These are phyloP conservation scores for Picea sitchensis DNA, from an alignment of 75 land plant genomes.

Conservation along the genomic window DNA sequence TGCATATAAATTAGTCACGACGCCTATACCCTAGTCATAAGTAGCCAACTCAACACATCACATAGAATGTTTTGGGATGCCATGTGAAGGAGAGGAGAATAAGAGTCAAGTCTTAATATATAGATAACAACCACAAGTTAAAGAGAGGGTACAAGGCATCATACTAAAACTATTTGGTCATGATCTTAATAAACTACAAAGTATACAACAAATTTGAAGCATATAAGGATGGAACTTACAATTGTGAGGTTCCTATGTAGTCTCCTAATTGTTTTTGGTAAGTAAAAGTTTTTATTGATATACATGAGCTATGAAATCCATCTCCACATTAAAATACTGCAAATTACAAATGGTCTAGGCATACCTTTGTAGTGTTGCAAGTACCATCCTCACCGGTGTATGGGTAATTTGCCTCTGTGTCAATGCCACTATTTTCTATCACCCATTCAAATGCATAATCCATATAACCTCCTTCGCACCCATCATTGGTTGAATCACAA, in stretches of 20 bases:
- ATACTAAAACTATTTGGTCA: neutral
- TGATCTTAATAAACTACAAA: neutral
- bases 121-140: neutral
- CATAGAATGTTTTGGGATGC: no score
- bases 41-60: no score
- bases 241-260: neutral
- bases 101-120: no score
- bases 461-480: slow-evolving; percentile 75
- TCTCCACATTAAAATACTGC: no score
- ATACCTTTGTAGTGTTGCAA: slow-evolving; percentile 36
- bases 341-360: no score
- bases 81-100: no score
- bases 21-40: no score
- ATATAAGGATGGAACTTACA: neutral
- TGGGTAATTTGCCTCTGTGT: slow-evolving; percentile 53
- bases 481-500: slow-evolving; percentile 53
- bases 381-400: slow-evolving; percentile 39
- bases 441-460: slow-evolving; percentile 69
- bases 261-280: neutral
- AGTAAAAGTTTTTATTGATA: no score
- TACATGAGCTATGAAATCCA: no score
- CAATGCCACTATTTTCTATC: slow-evolving; percentile 58
- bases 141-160: neutral
- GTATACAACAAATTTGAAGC: neutral
- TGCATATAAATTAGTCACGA: no score